phyloP scores from a whole-genome alignment of 139 green algal genomes.

The Marvania coccoides region DNA sequence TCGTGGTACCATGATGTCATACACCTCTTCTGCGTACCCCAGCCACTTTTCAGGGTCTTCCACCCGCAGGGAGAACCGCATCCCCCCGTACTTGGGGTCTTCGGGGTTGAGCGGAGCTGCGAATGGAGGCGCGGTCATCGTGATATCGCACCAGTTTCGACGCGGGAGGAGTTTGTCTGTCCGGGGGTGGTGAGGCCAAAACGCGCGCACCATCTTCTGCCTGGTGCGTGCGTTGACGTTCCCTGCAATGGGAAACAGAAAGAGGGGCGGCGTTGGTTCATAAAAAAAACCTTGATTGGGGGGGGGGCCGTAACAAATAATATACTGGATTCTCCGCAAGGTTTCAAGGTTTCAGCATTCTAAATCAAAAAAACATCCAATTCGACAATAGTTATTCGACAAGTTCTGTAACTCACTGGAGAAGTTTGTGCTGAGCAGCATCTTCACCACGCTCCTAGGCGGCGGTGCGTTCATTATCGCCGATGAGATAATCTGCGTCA shows the following conservation, averaged over 20 bases:
- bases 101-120: neutral
- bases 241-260: too few species aligned
- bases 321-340: too few species aligned
- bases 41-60: conserved; percentile 9
- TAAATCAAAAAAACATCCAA: neutral
- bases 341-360: neutral
- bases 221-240: conserved; percentile 4
- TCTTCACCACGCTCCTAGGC: neutral
- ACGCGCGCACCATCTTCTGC: conserved; percentile 19
- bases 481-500: neutral
- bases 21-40: conserved; percentile 14
- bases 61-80: conserved; percentile 18
- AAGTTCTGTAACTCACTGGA: neutral
- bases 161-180: conserved; percentile 17
- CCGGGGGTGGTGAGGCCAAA: neutral
- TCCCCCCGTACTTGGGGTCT: neutral
- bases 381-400: too few species aligned
- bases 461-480: neutral
- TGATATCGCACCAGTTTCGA: conserved; percentile 31
- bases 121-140: conserved; percentile 1
- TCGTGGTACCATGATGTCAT: neutral
- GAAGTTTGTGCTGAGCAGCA: neutral
- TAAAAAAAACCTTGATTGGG: too few species aligned
- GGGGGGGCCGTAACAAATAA: too few species aligned
- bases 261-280: too few species aligned